Conservation (phyloP, 345 rosid genomes). For the Psidium friedrichsthalianum region DNA sequence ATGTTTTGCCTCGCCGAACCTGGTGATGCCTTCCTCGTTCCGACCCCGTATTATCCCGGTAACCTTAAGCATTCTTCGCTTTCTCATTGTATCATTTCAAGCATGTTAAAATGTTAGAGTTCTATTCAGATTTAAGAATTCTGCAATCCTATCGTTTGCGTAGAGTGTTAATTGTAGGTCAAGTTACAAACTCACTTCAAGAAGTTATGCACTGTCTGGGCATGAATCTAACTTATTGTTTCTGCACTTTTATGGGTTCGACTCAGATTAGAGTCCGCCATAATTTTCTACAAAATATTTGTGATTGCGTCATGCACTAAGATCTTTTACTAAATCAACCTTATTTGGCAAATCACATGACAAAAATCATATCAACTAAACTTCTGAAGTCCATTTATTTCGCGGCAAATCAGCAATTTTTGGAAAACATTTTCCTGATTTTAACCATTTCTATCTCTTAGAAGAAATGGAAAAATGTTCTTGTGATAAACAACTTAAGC, state of each 20-base stretch:
- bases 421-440: neutral
- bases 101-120: neutral
- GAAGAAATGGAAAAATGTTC: neutral
- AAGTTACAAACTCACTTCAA: neutral
- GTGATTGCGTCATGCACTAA: neutral
- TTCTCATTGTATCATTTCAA: neutral
- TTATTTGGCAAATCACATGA: neutral
- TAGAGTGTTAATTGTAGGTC: neutral
- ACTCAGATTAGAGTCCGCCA: neutral
- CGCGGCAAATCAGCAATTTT: neutral
- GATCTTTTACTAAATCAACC: neutral
- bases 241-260: neutral
- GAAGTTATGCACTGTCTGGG: neutral
- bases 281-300: neutral
- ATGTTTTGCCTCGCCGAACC: constrained; percentile 77
- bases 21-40: constrained; percentile 86
- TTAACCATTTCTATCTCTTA: neutral
- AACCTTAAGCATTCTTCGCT: neutral
- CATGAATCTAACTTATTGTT: neutral
- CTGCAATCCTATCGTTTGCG: neutral
- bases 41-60: constrained; percentile 93
- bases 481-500: neutral
- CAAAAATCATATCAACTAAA: neutral
- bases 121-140: neutral
- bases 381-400: neutral